phyloP scores from a whole-genome alignment of 495 filamentous ascomycete species.

The Bathelium albidoporum region DNA sequence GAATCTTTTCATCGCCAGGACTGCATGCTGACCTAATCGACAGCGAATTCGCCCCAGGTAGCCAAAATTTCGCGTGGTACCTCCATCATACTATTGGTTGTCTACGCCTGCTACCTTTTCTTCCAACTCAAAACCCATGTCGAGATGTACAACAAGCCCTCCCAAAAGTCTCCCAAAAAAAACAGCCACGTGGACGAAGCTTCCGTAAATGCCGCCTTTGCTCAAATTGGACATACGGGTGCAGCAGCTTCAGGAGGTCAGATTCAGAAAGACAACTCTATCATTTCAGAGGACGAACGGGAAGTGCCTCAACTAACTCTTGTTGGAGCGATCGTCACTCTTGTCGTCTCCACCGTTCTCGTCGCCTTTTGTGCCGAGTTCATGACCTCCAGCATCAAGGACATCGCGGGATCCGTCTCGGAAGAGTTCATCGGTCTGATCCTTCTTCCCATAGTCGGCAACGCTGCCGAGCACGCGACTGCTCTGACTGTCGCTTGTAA shows the following conservation, averaged over 20 bases:
- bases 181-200: conserved; percentile 43
- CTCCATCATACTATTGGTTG: conserved; percentile 22
- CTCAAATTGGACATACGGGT: conserved; percentile 44
- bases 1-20: not conserved
- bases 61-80: conserved; percentile 21
- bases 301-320: conserved; percentile 67
- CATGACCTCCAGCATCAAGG: conserved; percentile 72
- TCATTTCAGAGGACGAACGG: conserved; percentile 43
- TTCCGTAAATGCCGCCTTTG: conserved; percentile 50
- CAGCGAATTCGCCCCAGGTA: not conserved
- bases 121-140: conserved; percentile 41
- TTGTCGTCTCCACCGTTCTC: conserved; percentile 61
- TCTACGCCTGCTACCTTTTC: conserved; percentile 23
- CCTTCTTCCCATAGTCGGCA: conserved; percentile 27
- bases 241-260: conserved; percentile 34
- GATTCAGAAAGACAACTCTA: conserved; percentile 37
- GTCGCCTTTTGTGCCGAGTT: conserved; percentile 86
- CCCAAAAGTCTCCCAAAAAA: conserved; percentile 51
- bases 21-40: not conserved
- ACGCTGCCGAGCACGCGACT: conserved; percentile 25
- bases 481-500: conserved; percentile 25
- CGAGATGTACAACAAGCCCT: conserved; percentile 61
- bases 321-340: conserved; percentile 56
- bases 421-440: conserved; percentile 27
- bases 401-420: conserved; percentile 42